These are phyloP conservation scores for Sphagnum tenellum DNA, from an alignment of 225 moss, liverwort and hornwort genomes.

Conservation along the genomic window DNA sequence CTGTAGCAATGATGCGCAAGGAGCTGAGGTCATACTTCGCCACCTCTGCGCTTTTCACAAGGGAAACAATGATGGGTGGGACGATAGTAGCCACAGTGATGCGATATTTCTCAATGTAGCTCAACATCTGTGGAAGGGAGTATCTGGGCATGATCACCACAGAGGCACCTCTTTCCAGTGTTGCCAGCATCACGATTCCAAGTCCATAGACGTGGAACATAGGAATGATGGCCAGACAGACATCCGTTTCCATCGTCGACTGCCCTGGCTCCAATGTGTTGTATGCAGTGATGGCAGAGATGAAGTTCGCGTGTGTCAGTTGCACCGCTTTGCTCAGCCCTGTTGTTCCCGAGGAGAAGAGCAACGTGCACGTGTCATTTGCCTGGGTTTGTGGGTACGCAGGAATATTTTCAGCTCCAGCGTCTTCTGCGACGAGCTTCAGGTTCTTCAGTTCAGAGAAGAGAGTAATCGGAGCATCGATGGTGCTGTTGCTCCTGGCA, in stretches of 20 bases:
- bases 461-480: slow-evolving; percentile 1
- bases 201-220: slow-evolving; percentile 42
- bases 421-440: background rate
- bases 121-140: slow-evolving; percentile 20
- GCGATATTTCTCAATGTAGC: slow-evolving; percentile 10
- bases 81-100: slow-evolving; percentile 40
- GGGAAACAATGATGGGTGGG: slow-evolving; percentile 33
- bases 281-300: slow-evolving; percentile 6
- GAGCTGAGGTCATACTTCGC: slow-evolving; percentile 17
- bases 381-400: background rate
- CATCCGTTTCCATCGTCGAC: slow-evolving; percentile 26
- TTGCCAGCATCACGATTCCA: slow-evolving; percentile 30
- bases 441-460: slow-evolving; percentile 1
- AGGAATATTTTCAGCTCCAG: background rate
- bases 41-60: slow-evolving; percentile 33
- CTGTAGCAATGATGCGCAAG: slow-evolving; percentile 22
- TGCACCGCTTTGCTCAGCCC: slow-evolving; percentile 7
- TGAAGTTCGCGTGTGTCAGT: slow-evolving; percentile 7
- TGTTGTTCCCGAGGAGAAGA: slow-evolving; percentile 6
- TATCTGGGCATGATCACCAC: slow-evolving; percentile 36
- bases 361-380: slow-evolving; percentile 4
- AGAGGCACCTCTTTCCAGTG: slow-evolving; percentile 30
- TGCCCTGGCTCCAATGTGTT: slow-evolving; percentile 7
- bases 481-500: background rate
- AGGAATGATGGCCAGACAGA: slow-evolving; percentile 32